Conservation (phyloP, 2,329 filamentous ascomycete genomes). For the Nothophoma quercina region DNA sequence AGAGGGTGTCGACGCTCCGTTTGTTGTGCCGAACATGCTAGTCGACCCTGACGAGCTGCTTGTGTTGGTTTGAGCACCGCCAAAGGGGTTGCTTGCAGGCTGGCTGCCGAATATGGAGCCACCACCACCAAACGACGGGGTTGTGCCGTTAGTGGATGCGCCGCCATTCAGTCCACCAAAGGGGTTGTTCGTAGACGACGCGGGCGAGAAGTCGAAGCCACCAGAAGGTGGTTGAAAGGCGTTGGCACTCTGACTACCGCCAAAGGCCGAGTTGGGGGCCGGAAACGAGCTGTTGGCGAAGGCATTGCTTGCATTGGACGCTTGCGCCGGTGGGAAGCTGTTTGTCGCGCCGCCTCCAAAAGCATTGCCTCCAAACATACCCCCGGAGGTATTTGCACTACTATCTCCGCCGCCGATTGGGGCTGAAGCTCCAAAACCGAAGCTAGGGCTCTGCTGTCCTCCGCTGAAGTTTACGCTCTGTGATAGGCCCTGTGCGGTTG, state of each 20-base stretch:
- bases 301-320: constrained; percentile 31
- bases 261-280: constrained; percentile 39
- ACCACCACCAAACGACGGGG: constrained; percentile 29
- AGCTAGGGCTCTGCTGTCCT: constrained; percentile 25
- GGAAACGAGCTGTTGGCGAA: constrained; percentile 45
- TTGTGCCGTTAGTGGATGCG: constrained; percentile 34
- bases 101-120: constrained; percentile 30
- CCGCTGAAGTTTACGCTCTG: constrained; percentile 33
- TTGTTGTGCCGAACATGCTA: constrained; percentile 28
- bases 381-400: neutral
- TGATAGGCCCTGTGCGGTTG: constrained; percentile 28
- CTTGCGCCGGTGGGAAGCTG: constrained; percentile 44
- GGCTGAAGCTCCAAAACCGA: constrained; percentile 36
- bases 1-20: constrained; percentile 17
- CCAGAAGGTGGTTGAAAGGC: constrained; percentile 35
- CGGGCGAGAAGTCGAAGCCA: constrained; percentile 40
- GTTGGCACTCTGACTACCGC: constrained; percentile 23
- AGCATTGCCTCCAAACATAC: constrained; percentile 20
- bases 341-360: constrained; percentile 34
- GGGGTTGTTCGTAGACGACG: constrained; percentile 26
- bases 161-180: constrained; percentile 28
- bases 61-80: constrained; percentile 28
- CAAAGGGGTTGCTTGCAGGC: constrained; percentile 31
- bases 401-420: constrained; percentile 24
- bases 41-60: constrained; percentile 17